phyloP scores from a whole-genome alignment of 2,329 filamentous ascomycete genomes.

The Fusarium dimerum region DNA sequence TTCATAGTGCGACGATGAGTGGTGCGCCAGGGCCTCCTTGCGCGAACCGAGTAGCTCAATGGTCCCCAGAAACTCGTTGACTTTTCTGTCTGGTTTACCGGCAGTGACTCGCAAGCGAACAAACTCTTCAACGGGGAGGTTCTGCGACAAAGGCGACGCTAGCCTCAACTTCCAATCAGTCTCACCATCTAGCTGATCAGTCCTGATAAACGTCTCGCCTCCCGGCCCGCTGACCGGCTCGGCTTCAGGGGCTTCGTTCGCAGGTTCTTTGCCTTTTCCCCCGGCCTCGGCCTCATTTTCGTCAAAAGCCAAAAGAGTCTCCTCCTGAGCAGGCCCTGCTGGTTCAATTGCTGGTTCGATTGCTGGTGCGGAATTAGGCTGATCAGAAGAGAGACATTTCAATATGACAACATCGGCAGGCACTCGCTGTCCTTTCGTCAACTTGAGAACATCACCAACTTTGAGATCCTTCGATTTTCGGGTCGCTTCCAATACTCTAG shows the following conservation, averaged over 20 bases:
- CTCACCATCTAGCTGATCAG: conserved; percentile 95
- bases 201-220: conserved; percentile 94
- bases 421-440: conserved; percentile 88
- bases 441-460: conserved; percentile 92
- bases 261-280: conserved; percentile 38
- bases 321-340: conserved; percentile 38
- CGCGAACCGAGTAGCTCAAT: conserved; percentile 69
- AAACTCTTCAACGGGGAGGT: conserved; percentile 72
- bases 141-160: conserved; percentile 83
- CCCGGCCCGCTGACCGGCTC: conserved; percentile 45
- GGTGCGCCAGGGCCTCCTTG: conserved; percentile 48
- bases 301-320: conserved; percentile 44
- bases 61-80: conserved; percentile 94
- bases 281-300: conserved; percentile 35
- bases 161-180: conserved; percentile 97
- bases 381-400: conserved; percentile 72
- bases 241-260: conserved; percentile 25
- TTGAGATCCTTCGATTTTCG: conserved; percentile 87
- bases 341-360: conserved; percentile 32
- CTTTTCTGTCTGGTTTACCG: conserved; percentile 87
- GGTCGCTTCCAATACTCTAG: conserved; percentile 63
- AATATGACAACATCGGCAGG: conserved; percentile 93
- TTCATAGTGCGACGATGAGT: conserved; percentile 35
- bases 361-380: conserved; percentile 31
- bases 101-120: conserved; percentile 71